Evolutionary conservation across 257 asterid genomes (phyloP).

Genomic region (Solanum acaule): DNA sequence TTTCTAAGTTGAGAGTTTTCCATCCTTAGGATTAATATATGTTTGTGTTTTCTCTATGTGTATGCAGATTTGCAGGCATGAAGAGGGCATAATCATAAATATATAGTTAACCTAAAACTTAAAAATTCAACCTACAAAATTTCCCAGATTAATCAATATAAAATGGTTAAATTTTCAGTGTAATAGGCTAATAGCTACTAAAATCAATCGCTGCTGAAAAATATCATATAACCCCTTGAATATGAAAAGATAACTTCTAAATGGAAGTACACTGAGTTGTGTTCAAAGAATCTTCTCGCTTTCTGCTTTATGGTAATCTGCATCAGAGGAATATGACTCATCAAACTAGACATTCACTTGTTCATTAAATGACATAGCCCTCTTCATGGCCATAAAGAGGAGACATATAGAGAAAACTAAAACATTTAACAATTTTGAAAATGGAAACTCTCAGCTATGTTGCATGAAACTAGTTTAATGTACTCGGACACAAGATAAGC

Average conservation of each 20-base stretch:
- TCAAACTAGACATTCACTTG: constrained; percentile 52
- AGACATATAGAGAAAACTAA: not conserved
- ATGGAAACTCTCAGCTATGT: too few relatives aligned
- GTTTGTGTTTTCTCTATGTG: too few relatives aligned
- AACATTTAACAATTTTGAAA: not conserved
- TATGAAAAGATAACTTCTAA: not conserved
- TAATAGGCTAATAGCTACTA: too few relatives aligned
- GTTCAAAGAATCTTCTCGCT: not conserved
- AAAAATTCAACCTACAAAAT: not conserved
- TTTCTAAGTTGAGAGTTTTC: too few relatives aligned
- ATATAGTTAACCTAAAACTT: not conserved
- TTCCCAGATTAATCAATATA: not conserved
- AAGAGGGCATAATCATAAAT: not conserved
- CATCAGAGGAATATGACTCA: constrained; percentile 40
- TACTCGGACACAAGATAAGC: not conserved
- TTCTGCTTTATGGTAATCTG: constrained; percentile 15
- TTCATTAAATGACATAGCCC: constrained; percentile 21
- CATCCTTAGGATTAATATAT: too few relatives aligned
- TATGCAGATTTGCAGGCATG: too few relatives aligned
- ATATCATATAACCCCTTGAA: not conserved
- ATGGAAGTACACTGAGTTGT: not conserved
- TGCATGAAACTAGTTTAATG: too few relatives aligned
- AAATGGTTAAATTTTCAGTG: not conserved
- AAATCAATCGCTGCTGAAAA: too few relatives aligned
- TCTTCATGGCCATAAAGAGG: constrained; percentile 12